phyloP scores from a whole-genome alignment of 345 rosid genomes.

The Pelargonium nanum region DNA sequence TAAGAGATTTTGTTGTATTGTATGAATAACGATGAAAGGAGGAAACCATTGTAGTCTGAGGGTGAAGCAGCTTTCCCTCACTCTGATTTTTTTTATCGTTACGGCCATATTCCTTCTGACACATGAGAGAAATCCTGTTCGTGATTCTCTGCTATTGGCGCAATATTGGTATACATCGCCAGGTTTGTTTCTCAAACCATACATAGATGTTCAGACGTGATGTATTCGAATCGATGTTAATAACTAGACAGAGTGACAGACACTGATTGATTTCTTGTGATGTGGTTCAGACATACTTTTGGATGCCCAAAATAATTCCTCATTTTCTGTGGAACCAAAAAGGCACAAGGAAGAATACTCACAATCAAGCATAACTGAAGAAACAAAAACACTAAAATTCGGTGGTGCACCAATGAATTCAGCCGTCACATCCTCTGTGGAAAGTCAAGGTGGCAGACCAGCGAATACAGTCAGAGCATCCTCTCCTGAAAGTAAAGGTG shows the following conservation, averaged over 20 bases:
- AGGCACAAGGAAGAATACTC: conserved; percentile 17
- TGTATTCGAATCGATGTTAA: not conserved
- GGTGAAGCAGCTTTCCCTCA: conserved; percentile 28
- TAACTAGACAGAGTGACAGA: not conserved
- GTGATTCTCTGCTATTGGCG: conserved; percentile 19
- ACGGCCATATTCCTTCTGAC: conserved; percentile 32
- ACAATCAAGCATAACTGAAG: conserved; percentile 14
- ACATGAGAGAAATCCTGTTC: conserved; percentile 37
- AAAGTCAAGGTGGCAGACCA: no score
- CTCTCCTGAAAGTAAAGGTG: conserved; percentile 12
- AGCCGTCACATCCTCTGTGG: no score
- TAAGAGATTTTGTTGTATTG: conserved; percentile 2
- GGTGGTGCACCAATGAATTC: conserved; percentile 10
- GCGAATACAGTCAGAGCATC: conserved; percentile 14
- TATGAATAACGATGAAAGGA: conserved; percentile 36
- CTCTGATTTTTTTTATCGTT: conserved; percentile 23
- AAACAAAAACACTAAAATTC: conserved; percentile 4
- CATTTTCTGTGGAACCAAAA: conserved; percentile 11
- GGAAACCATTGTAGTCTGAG: conserved; percentile 20
- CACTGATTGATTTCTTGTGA: not conserved
- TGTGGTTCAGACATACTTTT: conserved; percentile 12
- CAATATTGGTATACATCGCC: conserved; percentile 35
- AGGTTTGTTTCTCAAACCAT: conserved; percentile 25
- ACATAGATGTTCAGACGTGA: not conserved
- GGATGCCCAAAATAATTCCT: conserved; percentile 11